Base-by-base conservation (phyloP, 768 basidiomycete genomes). In the Cubamyces lactineus region DNA sequence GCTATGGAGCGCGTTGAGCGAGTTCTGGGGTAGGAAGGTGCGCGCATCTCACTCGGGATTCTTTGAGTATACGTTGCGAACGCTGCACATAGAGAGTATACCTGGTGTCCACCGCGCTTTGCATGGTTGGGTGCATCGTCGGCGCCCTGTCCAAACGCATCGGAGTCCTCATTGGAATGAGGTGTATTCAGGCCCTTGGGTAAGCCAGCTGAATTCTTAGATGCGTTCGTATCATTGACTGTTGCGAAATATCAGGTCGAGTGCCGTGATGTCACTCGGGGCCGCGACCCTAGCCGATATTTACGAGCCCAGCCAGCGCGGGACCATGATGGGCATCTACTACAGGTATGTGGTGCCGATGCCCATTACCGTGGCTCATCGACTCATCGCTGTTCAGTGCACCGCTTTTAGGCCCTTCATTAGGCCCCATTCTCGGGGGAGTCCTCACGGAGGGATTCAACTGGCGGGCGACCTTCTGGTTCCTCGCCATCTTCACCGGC, bases 381-480 rank as follows among this genome's bases (percentile, higher is more conserved):
- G 8, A 4, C 41, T 24, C 5, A 38, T 42, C 23, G 21, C 51
- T 2, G 16, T 34, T 4, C 66, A 85, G 86, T 13, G 86, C 92
- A 17, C 91, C 91, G 0, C 81, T 93, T 19, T 82, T 94, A 19
- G 92, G 91, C 2, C 85, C 86, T 1, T 82, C 74, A 9, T 66
- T 91, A 3, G 90, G 89, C 0, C 88, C 90, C 5, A 80, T 92
- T 19, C 66, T 92, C 47, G 91, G 91, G 2, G 91, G 91, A 0
- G 80, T 75, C 4, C 74, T 92, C 3, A 86, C 90, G 0, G 79
- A 86, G 55, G 81, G 77, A 0, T 87, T 87, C 72, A 81, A 78
- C 53, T 96, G 95, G 94, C 82, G 91, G 40, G 84, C 87, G 8
- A 84, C 86, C 0, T 93, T 96, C 72, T 96, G 91, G 83, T 92